A percentile compares a stretch with the other conserved stretches of the same genome.
Evolutionary conservation across 208 protist species (phyloP).

Genomic region (Leishmania martiniquensis): DNA sequence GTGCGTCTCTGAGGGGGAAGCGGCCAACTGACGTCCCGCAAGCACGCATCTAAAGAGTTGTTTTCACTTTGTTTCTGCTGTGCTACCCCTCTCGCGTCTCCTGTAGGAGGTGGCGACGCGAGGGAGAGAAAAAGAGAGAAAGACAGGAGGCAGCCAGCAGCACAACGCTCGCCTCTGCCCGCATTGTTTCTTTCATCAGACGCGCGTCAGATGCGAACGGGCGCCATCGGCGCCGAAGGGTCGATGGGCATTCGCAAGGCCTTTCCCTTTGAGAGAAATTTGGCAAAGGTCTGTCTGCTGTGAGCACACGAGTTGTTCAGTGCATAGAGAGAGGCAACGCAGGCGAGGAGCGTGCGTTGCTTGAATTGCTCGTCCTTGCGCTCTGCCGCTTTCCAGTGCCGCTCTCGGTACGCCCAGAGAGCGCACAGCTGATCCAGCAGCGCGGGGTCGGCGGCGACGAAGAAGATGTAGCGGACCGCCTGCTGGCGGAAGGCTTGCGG

Average conservation of each 20-base stretch:
- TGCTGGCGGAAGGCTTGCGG: conserved; percentile 64
- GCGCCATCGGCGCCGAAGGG: conserved; percentile 35
- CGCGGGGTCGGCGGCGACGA: conserved; percentile 41
- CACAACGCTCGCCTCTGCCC: not conserved
- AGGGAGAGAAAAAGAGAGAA: not conserved
- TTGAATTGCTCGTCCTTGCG: conserved; percentile 30
- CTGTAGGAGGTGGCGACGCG: not conserved
- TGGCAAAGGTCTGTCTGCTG: conserved; percentile 39
- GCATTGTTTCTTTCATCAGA: not conserved
- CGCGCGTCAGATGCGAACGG: conserved; percentile 30
- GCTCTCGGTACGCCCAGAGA: conserved; percentile 46
- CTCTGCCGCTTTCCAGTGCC: conserved; percentile 36
- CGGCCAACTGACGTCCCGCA: not conserved
- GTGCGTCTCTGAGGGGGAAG: not conserved
- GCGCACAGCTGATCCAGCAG: conserved; percentile 65
- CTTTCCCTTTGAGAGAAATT: conserved; percentile 34
- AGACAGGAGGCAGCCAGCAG: not conserved
- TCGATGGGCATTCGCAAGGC: conserved; percentile 29
- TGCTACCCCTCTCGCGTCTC: not conserved
- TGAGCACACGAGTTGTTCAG: conserved; percentile 52
- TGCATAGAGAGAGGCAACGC: conserved; percentile 50
- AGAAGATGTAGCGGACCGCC: conserved; percentile 49
- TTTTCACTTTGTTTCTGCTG: not conserved
- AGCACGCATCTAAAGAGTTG: not conserved
- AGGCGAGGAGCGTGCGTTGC: conserved; percentile 36